Evolutionary conservation across 2,329 filamentous ascomycete genomes (phyloP), one percentile per base, ranked within the genome.

Genomic region (Chrysosporium queenslandicum): DNA sequence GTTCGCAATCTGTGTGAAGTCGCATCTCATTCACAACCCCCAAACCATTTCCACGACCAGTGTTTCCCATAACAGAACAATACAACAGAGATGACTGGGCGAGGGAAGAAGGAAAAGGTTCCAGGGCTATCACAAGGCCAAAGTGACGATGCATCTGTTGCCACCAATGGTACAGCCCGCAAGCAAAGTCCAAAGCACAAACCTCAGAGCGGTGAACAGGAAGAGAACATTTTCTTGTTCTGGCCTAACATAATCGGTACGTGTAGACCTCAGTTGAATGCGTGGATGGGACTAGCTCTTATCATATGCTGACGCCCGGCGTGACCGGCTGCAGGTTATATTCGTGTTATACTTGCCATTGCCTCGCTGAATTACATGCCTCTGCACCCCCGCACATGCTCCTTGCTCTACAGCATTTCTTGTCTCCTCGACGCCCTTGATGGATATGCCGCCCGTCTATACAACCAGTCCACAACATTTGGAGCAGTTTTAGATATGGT

Each of bases 321-420:
- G 14, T 40, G 25, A 45, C 12, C 36, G 41, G 30, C 18, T 46
- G 18, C 58, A 89, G 86, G 86, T 60, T 91, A 91, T 70, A 77
- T 73, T 53, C 83, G 87, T 63, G 85, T 92, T 64, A 73, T 91
- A 58, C 79, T 91, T 59, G 89, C 90, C 61, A 74, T 96, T 63
- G 87, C 86, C 45, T 96, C 92, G 25, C 82, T 98, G 59, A 95
- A 97, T 75, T 98, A 96, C 76, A 98, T 98, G 92, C 91, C 92
- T 48, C 81, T 97, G 50, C 92, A 98, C 69, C 91, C 91, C n/a
- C 85, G 91, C 63, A 95, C 90, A 34, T 97, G 91, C 74, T 90
- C 87, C 54, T 70, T 90, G 49, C 64, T 74, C 14, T 98, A 98
- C 77, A 91, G 84, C 66, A 74, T 98, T 54, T 97, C 91, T 23